These are phyloP conservation scores for Colletotrichum sp. DNA, from an alignment of 2,329 filamentous ascomycete genomes.

Conservation along the genomic window DNA sequence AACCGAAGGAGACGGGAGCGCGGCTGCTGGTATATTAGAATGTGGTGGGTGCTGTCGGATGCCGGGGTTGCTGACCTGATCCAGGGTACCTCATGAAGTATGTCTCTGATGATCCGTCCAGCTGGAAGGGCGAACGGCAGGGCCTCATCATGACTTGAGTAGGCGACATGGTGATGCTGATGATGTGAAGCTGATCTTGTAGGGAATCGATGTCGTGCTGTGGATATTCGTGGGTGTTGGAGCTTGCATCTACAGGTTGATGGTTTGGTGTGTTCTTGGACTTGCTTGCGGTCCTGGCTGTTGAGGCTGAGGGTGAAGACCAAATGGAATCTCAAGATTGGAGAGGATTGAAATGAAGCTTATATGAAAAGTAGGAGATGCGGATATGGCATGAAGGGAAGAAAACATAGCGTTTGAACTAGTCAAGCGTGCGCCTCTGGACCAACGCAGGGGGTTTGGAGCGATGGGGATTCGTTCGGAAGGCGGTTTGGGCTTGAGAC, in stretches of 20 bases:
- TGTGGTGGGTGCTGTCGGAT: not conserved
- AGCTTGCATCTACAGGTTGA: not conserved
- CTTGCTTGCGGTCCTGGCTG: too few relatives aligned
- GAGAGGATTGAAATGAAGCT: not conserved
- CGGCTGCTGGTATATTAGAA: not conserved
- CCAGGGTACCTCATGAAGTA: constrained; percentile 12
- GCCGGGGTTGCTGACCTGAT: constrained; percentile 2
- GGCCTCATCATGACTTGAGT: constrained; percentile 6
- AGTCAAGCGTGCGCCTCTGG: not conserved
- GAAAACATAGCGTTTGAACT: not conserved
- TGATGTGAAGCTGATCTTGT: not conserved
- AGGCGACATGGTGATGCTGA: constrained; percentile 4
- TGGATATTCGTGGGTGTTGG: not conserved
- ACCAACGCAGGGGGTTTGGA: not conserved
- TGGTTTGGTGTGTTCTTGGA: not conserved
- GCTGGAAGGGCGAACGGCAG: constrained; percentile 5
- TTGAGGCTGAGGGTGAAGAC: not conserved
- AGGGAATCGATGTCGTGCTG: not conserved
- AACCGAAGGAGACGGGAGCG: not conserved
- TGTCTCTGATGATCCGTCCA: constrained; percentile 6
- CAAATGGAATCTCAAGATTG: not conserved
- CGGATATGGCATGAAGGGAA: not conserved
- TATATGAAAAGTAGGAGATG: constrained; percentile 2
- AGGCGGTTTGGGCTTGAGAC: not conserved
- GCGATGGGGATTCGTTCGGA: not conserved